Base-by-base conservation (phyloP, 345 rosid species). In the Mangifera indica region DNA sequence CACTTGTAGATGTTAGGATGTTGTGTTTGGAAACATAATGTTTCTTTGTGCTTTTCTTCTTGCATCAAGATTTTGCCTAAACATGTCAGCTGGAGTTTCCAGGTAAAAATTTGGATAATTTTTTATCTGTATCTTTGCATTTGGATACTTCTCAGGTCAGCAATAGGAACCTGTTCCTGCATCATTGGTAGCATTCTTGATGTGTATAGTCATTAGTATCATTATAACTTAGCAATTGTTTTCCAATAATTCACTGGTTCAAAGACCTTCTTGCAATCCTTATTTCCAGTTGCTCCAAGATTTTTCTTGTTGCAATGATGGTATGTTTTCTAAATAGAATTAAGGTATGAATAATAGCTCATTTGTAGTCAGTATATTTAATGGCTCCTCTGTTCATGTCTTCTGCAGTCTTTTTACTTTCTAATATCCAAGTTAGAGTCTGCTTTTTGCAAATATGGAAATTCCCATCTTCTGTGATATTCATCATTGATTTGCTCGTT, bases 231-330 rank as follows among this genome's bases (percentile, higher is more conserved):
- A 26, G 55, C 51, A 37, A 4, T n/a, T 37, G 29, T 40, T 20
- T 37, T 54, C 12, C 71, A 32, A 7, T 20, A 55, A 26, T 74
- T 78, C 54, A 20, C 80, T 86, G 92, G 75, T 70, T 67, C 72
- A 82, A 75, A 79, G 87, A 87, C 69, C 59, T 85, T 63, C 80
- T 83, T 32, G 87, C 84, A 37, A 72, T 88, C 63, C 74, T 93
- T 18, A 82, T 93, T 78, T 93, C 94, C 42, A 91, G 97, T 81
- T 90, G 87, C 73, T 80, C 85, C 80, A 91, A 87, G 93, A 80
- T 91, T 77, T 82, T 85, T 70, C 86, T 88, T 66, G 34, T 87
- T 59, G 87, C 90, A 67, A 84, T 85, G 88, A 87, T 76, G 94
- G 96, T 91, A 84, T 51, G 84, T 55, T 60, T 66, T 77, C 70